Evolutionary conservation across 208 protist genomes (phyloP), one percentile per base, ranked within the genome.

Genomic region (Trypanosoma platydactyli): DNA sequence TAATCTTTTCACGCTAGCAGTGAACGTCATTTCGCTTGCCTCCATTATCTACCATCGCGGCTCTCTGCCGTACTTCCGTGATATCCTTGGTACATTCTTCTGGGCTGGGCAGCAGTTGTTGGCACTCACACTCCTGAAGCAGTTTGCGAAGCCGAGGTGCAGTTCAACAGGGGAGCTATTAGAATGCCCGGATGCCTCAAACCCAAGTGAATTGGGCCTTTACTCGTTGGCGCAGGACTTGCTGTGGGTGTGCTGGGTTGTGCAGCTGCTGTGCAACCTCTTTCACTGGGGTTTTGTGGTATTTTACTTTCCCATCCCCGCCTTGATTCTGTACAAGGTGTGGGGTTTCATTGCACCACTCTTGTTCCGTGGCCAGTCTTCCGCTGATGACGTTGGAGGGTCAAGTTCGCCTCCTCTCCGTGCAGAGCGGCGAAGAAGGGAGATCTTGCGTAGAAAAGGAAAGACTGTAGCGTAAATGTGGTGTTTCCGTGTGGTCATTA

Each of bases 241-340:
- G 40, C 59, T 96, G 54, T 96, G 91, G 91, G 78, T 92, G 38
- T 94, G 88, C 70, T 96, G 91, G 88, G 80, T 81, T 27, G 91
- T 91, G 40, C 85, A 94, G 71, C 51, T 76, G 12, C 76, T 96
- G 38, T 87, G 83, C 63, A 83, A 69, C 44, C 1, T 91, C 5
- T 56, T 77, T 24, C 86, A 92, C 66, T 76, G 72, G 33, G 89
- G 79, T 38, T 92, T 92, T 61, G 53, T 91, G 16, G 77, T 96
- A 5, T 84, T 96, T 48, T 96, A 94, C 61, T 69, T 94, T 1
- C 86, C 88, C n/a, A 80, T 94, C n/a, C 91, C 91, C 1, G 83
- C 73, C 5, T 86, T 79, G 29, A 45, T 80, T 9, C 58, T 91
- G 20, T 94, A 89, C 80, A 94, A 94, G 63, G 42, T 67, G 9